These are phyloP conservation scores for bread wheat (Triticum aestivum) DNA, from an alignment of 176 grass and related monocot species.

Conservation along the genomic window IWGSC_CS_RefSeq_v2.1 NC_057813.1:259239269-259239768, in stretches of 20 bases:
- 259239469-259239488: background rate
- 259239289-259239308: background rate
- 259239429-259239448: background rate
- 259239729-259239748: background rate
- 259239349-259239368: background rate
- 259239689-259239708: slow-evolving; percentile 5
- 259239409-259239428: background rate
- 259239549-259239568: background rate
- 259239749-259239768: background rate
- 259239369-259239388: background rate
- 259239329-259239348: background rate
- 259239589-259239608: background rate
- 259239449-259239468: background rate
- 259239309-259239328: background rate
- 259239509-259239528: background rate
- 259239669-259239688: background rate
- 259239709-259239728: slow-evolving; percentile 5
- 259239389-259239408: background rate
- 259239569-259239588: background rate
- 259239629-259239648: background rate
- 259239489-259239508: background rate
- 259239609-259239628: background rate
- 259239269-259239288: background rate
- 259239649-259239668: background rate
- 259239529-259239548: background rate